Percentiles rank a stretch among this genome's conserved stretches.
Evolutionary conservation across 2,329 filamentous ascomycete species (phyloP).

Genomic region (Alternaria burnsii): DNA sequence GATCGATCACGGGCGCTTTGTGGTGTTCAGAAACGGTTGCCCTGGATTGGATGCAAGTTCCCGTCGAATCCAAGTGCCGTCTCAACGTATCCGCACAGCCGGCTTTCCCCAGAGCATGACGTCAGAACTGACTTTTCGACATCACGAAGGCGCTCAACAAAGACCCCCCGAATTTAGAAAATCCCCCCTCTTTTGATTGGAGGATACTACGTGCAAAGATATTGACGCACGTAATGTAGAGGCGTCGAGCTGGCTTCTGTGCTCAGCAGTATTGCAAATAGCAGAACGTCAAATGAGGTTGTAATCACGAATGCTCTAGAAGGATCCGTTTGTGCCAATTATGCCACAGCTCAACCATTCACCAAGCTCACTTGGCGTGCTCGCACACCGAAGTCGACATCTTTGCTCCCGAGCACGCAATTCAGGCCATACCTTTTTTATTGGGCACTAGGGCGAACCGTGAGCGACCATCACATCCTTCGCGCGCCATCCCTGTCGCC

Average conservation of each 20-base stretch:
- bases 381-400: slow-evolving; percentile 37
- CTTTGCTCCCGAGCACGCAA: slow-evolving; percentile 46
- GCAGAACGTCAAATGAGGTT: background rate
- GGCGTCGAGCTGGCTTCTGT: background rate
- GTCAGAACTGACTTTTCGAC: slow-evolving; percentile 8
- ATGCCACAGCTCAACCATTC: background rate
- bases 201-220: background rate
- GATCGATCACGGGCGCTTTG: background rate
- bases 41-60: slow-evolving; percentile 6
- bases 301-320: background rate
- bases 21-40: background rate
- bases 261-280: background rate
- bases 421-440: slow-evolving; percentile 22
- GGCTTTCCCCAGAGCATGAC: slow-evolving; percentile 10
- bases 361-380: slow-evolving; percentile 10
- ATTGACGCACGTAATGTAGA: background rate
- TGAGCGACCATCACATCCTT: slow-evolving; percentile 31
- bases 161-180: background rate
- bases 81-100: slow-evolving; percentile 7
- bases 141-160: background rate
- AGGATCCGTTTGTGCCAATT: background rate
- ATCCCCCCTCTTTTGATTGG: background rate
- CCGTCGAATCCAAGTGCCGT: slow-evolving; percentile 5
- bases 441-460: slow-evolving; percentile 31
- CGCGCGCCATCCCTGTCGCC: slow-evolving; percentile 36